Conservation (phyloP, 2,329 filamentous ascomycete species). For the Domatiomyces catenatus region DNA sequence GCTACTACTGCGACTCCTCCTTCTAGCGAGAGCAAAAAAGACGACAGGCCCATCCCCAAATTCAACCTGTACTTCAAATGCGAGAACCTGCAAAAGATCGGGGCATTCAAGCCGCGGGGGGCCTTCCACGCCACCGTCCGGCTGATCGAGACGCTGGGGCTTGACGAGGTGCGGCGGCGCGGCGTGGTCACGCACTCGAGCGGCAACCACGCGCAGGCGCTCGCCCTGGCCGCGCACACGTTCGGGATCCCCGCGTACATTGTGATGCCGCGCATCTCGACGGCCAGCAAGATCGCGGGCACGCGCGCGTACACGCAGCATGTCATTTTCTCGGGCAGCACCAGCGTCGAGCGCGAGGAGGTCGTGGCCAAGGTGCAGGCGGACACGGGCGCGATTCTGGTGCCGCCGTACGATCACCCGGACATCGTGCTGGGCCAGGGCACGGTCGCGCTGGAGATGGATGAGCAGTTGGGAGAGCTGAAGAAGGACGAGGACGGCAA, state of each 20-base stretch:
- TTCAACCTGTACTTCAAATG: constrained; percentile 84
- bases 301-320: constrained; percentile 63
- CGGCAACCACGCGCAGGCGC: constrained; percentile 87
- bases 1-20: too few relatives aligned
- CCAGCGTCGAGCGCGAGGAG: constrained; percentile 64
- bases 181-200: constrained; percentile 85
- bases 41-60: constrained; percentile 40
- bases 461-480: constrained; percentile 52
- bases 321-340: constrained; percentile 70
- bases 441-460: constrained; percentile 71
- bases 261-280: constrained; percentile 78
- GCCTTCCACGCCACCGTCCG: constrained; percentile 73
- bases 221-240: constrained; percentile 66
- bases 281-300: constrained; percentile 72
- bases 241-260: constrained; percentile 67
- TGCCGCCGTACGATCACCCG: constrained; percentile 86
- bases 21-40: too few relatives aligned
- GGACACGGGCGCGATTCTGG: constrained; percentile 58
- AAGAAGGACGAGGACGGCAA: constrained; percentile 5
- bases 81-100: constrained; percentile 80
- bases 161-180: constrained; percentile 44
- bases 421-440: constrained; percentile 88
- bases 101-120: constrained; percentile 83
- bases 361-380: constrained; percentile 53
- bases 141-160: constrained; percentile 47